phyloP scores from a whole-genome alignment of 116 monocot genomes.

The Iris pallida region DNA sequence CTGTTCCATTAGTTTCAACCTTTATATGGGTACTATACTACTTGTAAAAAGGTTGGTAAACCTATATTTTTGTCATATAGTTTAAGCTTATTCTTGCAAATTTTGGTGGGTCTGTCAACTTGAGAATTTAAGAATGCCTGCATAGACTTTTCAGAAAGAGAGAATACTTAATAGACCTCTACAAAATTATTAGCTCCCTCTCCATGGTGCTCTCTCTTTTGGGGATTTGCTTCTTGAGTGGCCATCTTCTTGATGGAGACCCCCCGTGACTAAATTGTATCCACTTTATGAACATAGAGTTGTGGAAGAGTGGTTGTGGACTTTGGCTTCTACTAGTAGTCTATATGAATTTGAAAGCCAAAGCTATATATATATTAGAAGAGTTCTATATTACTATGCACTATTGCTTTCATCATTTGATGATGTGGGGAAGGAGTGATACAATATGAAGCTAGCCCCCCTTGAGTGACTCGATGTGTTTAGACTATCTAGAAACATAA shows the following conservation, averaged over 20 bases:
- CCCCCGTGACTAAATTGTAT: neutral
- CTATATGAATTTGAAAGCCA: neutral
- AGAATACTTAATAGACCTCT: neutral
- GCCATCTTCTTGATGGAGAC: slow-evolving; percentile 7
- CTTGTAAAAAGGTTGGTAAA: too few species aligned
- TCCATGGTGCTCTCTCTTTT: slow-evolving; percentile 4
- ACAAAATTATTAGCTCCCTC: slow-evolving; percentile 2
- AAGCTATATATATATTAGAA: neutral
- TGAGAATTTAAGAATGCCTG: too few species aligned
- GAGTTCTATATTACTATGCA: neutral
- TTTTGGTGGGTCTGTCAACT: too few species aligned
- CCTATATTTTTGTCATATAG: too few species aligned
- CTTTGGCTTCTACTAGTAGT: slow-evolving; percentile 3
- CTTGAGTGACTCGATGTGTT: slow-evolving; percentile 1
- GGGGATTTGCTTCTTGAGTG: slow-evolving; percentile 15
- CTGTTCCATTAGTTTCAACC: too few species aligned
- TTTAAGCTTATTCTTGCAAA: too few species aligned
- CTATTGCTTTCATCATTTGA: neutral
- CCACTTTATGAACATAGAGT: slow-evolving; percentile 3
- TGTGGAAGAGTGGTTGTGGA: slow-evolving; percentile 8
- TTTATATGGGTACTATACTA: too few species aligned
- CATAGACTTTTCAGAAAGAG: too few species aligned
- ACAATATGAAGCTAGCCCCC: neutral
- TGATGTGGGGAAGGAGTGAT: neutral
- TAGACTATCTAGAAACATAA: neutral